phyloP scores from a whole-genome alignment of 768 basidiomycete species.

The Agaricus blazei region DNA sequence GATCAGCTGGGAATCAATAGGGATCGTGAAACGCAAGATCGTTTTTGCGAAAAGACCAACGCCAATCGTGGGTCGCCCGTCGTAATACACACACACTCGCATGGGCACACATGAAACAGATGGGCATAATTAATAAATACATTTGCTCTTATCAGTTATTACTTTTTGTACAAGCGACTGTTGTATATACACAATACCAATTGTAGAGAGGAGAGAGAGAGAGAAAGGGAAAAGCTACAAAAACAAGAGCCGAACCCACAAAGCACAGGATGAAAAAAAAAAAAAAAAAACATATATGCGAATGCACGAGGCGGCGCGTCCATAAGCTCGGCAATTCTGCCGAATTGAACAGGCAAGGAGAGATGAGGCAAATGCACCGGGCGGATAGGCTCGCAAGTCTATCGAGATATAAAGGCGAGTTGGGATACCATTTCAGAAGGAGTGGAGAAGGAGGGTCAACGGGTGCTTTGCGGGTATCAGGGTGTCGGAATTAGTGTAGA shows the following conservation, averaged over 20 bases:
- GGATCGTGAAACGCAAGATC: slow-evolving; percentile 77
- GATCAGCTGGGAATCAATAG: slow-evolving; percentile 55
- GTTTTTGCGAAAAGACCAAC: slow-evolving; percentile 81
- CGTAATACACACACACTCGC: slow-evolving; percentile 19
- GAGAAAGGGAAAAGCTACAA: neutral
- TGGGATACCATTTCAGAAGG: neutral
- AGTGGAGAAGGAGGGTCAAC: neutral
- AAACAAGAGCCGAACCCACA: neutral
- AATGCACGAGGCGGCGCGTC: too few species aligned
- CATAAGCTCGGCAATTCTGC: too few species aligned
- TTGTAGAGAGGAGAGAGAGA: neutral
- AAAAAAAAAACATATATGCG: too few species aligned
- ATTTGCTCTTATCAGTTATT: slow-evolving; percentile 1
- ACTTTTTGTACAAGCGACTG: slow-evolving; percentile 8
- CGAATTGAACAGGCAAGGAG: neutral
- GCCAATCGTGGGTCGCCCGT: slow-evolving; percentile 39
- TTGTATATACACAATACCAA: slow-evolving; percentile 6
- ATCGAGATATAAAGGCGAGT: neutral
- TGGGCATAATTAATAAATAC: neutral
- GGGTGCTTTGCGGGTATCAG: slow-evolving; percentile 33
- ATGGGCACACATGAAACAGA: neutral
- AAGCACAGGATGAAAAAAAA: neutral
- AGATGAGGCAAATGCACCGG: neutral
- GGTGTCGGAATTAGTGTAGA: slow-evolving; percentile 15
- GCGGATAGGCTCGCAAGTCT: neutral